Evolutionary conservation across 2,329 filamentous ascomycete genomes (phyloP).

Genomic region (Paecilomyces sp.): DNA sequence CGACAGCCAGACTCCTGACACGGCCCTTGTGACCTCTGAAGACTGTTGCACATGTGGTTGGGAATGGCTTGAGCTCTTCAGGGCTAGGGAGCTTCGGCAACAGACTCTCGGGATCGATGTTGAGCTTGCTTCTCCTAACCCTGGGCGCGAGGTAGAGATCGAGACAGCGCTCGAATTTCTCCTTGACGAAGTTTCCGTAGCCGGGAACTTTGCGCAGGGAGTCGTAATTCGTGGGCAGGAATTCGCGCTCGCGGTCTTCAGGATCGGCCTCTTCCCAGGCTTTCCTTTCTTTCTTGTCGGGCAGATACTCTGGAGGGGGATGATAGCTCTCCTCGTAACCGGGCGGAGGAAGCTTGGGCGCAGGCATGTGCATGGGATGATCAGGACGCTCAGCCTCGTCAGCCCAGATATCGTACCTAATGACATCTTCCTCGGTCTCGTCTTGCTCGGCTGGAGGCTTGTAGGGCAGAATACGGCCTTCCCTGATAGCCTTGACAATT

Average conservation of each 20-base stretch:
- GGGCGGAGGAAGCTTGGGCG: constrained; percentile 86
- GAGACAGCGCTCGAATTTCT: constrained; percentile 90
- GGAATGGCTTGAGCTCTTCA: constrained; percentile 90
- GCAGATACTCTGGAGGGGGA: constrained; percentile 88
- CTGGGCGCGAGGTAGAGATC: constrained; percentile 93
- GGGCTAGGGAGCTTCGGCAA: constrained; percentile 89
- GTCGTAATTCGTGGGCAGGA: constrained; percentile 72
- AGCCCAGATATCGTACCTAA: constrained; percentile 87
- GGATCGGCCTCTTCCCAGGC: constrained; percentile 80
- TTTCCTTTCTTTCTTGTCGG: constrained; percentile 73
- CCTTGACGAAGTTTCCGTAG: constrained; percentile 84
- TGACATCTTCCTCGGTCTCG: constrained; percentile 63
- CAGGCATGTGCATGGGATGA: constrained; percentile 89
- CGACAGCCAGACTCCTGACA: constrained; percentile 76
- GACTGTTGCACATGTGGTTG: constrained; percentile 77
- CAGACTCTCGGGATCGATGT: constrained; percentile 90
- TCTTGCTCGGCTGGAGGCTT: constrained; percentile 68
- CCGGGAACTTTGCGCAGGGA: constrained; percentile 86
- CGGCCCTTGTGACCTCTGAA: constrained; percentile 85
- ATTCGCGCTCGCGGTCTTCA: constrained; percentile 86
- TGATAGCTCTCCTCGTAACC: constrained; percentile 96
- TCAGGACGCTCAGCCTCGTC: constrained; percentile 77
- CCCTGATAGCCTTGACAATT: constrained; percentile 88
- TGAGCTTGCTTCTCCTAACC: constrained; percentile 85
- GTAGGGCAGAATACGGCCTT: constrained; percentile 89